These are phyloP conservation scores for Diaporthe eres DNA, from an alignment of 2,329 filamentous ascomycete species.

Conservation along the genomic window DNA sequence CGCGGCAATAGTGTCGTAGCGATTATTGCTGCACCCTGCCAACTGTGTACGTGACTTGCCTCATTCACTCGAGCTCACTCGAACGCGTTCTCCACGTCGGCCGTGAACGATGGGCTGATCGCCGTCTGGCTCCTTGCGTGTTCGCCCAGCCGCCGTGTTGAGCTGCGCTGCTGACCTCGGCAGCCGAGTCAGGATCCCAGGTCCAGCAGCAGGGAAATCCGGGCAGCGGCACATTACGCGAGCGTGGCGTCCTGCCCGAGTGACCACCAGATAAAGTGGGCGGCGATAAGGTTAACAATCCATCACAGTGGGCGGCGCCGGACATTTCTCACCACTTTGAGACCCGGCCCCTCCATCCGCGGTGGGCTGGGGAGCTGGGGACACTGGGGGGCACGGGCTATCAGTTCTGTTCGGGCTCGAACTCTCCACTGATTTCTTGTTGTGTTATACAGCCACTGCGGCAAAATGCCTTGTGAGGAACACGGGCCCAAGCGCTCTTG, in stretches of 20 bases:
- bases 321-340: slow-evolving; percentile 29
- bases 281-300: slow-evolving; percentile 16
- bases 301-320: not conserved
- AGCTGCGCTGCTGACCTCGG: slow-evolving; percentile 6
- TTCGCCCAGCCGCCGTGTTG: too few relatives aligned
- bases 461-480: not conserved
- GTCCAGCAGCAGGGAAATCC: not conserved
- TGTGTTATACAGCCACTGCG: not conserved
- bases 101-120: not conserved
- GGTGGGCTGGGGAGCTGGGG: not conserved
- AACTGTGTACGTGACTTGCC: not conserved
- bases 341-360: slow-evolving; percentile 10
- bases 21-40: not conserved
- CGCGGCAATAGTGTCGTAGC: not conserved
- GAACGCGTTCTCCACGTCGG: not conserved
- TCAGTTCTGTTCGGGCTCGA: slow-evolving; percentile 3
- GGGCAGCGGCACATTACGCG: slow-evolving; percentile 23
- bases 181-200: slow-evolving; percentile 21
- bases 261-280: slow-evolving; percentile 12
- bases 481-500: slow-evolving; percentile 14
- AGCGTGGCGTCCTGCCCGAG: not conserved
- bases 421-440: not conserved
- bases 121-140: not conserved
- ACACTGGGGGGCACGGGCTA: slow-evolving; percentile 1
- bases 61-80: too few relatives aligned